A percentile compares a stretch with the other conserved stretches of the same genome.
Conservation (phyloP, 2,329 filamentous ascomycete genomes). For the Cordyceps farinosa region DNA sequence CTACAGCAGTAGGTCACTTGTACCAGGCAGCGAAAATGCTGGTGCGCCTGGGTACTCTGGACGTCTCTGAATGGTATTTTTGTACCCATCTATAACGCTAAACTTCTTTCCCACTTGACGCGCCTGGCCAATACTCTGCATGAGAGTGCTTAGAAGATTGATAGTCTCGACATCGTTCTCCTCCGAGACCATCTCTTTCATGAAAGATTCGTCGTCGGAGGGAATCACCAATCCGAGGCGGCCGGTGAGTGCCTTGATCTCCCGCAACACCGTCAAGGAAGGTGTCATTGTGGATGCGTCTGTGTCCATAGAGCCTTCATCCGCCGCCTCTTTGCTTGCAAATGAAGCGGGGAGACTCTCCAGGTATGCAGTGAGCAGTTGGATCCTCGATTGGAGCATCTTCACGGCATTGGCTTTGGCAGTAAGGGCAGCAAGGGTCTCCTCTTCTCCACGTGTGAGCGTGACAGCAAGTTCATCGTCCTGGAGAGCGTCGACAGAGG, state of each 20-base stretch:
- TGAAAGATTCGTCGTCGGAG: constrained; percentile 60
- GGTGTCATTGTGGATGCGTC: constrained; percentile 38
- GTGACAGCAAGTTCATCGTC: constrained; percentile 29
- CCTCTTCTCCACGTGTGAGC: constrained; percentile 57
- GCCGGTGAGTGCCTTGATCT: constrained; percentile 80
- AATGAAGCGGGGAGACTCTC: constrained; percentile 65
- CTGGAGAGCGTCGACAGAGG: constrained; percentile 25
- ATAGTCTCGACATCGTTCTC: constrained; percentile 81
- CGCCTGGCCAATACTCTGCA: constrained; percentile 67
- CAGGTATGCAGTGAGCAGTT: constrained; percentile 73
- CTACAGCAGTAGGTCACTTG: constrained; percentile 33
- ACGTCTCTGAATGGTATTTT: constrained; percentile 23
- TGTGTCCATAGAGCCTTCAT: constrained; percentile 31
- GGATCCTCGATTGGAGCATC: constrained; percentile 79
- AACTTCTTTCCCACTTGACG: constrained; percentile 76
- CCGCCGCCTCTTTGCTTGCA: constrained; percentile 43
- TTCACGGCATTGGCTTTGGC: constrained; percentile 90
- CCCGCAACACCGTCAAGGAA: constrained; percentile 75
- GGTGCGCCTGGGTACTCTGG: constrained; percentile 24
- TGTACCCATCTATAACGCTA: constrained; percentile 49
- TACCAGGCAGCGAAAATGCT: constrained; percentile 26
- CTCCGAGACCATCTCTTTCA: constrained; percentile 69
- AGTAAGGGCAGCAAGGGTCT: constrained; percentile 64
- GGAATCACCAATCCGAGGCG: constrained; percentile 80
- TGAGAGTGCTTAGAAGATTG: constrained; percentile 69